Conservation (phyloP, 148 eudicot species). For the Beta vulgaris region DNA sequence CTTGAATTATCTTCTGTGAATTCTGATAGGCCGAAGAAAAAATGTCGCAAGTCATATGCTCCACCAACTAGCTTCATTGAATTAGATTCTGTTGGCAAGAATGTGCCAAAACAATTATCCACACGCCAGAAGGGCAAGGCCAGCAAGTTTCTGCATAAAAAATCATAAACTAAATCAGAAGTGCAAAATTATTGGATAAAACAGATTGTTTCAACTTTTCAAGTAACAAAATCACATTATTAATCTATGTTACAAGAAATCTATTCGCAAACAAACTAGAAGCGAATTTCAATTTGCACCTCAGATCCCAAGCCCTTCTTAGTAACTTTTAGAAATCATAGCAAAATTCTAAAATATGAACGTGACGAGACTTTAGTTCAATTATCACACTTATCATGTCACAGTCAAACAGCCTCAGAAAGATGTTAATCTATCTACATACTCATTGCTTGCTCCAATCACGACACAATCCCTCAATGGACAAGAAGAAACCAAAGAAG, state of each 20-base stretch:
- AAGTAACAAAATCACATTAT: background rate
- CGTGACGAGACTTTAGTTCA: background rate
- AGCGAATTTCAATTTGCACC: background rate
- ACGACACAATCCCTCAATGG: slow-evolving; percentile 71
- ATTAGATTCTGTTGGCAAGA: slow-evolving; percentile 71
- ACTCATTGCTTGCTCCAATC: slow-evolving; percentile 48
- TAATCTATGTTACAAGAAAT: background rate
- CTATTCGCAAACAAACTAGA: background rate
- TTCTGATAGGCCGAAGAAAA: slow-evolving; percentile 53
- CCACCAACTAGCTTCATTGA: slow-evolving; percentile 48
- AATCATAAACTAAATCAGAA: no score
- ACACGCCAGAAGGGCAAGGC: slow-evolving; percentile 82
- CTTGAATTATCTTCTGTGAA: slow-evolving; percentile 36
- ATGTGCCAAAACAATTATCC: slow-evolving; percentile 81
- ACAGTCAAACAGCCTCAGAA: background rate
- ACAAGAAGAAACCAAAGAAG: slow-evolving; percentile 81
- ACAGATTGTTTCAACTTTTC: background rate
- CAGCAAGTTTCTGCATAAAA: slow-evolving; percentile 42
- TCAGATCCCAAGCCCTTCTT: background rate
- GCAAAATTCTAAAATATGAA: background rate
- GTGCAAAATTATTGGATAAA: background rate
- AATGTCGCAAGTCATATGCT: slow-evolving; percentile 81
- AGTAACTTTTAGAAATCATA: background rate
- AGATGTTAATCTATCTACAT: slow-evolving; percentile 32
- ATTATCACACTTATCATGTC: background rate